Evolutionary conservation across 176 grass and related monocot species (phyloP), one percentile per base, ranked within the genome.

Genomic region (Panicum miliaceum): DNA sequence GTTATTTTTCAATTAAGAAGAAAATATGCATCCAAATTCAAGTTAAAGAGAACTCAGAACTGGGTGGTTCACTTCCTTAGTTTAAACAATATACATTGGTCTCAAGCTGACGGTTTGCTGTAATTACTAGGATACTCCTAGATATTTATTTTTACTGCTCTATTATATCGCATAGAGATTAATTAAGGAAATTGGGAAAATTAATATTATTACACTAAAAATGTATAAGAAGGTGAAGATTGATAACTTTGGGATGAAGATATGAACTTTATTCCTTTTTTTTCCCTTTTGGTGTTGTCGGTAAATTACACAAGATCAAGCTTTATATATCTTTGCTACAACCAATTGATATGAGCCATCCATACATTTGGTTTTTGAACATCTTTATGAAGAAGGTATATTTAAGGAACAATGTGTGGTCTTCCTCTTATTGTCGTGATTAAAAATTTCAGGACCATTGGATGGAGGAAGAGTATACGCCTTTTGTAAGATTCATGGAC

Each of bases 401-500:
- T 64, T 40, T 75, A 84, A 64, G 48, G 4, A 40, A 40, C 1
- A 53, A 52, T 20, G 8, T 13, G 15, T 52, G 43, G 29, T 2
- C 20, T 63, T 48, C 54, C 6, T 37, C 62, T 74, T 62, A 50
- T 53, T 73, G 12, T 46, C 70, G 34, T 20, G 29, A 40, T 64
- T n/a, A 10, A 57, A 83, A 84, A 40, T 18, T 12, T 20, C 26
- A 25, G 0, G 19, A 26, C 54, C 40, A 16, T 22, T 64, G 20
- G 27, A 26, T 22, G 12, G 34, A 59, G 8, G 27, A 73, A 50
- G 69, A 64, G 69, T 50, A 43, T 25, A 63, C 37, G 22, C 29
- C 18, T 61, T 83, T 16, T 37, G 29, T 63, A 74, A 73, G 68
- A 34, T 63, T 38, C 57, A 51, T 52, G 81, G 34, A 40, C 41